phyloP scores from a whole-genome alignment of 83 land plant species.

The Isoetes engelmannii region DNA sequence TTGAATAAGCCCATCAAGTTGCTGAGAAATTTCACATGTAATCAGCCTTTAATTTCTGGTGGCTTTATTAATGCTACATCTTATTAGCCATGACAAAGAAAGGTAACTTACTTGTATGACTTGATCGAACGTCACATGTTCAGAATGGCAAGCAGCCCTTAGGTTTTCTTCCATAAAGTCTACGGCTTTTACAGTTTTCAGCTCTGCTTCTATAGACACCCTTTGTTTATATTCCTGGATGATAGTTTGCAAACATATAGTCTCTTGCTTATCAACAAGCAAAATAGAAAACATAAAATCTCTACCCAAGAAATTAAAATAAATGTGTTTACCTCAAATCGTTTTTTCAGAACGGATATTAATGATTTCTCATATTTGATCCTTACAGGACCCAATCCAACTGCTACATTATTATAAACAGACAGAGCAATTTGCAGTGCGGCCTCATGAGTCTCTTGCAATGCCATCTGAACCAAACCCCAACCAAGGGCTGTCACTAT shows the following conservation, averaged over 20 bases:
- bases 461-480: conserved; percentile 35
- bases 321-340: conserved; percentile 61
- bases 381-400: conserved; percentile 59
- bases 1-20: conserved; percentile 48
- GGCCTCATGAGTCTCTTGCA: conserved; percentile 76
- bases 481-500: too few relatives aligned
- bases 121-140: conserved; percentile 58
- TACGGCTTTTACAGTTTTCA: conserved; percentile 52
- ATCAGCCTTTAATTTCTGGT: too few relatives aligned
- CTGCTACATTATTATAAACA: conserved; percentile 53
- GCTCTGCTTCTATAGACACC: conserved; percentile 65
- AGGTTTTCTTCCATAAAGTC: conserved; percentile 67
- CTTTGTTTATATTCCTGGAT: conserved; percentile 63
- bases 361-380: conserved; percentile 71
- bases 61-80: too few relatives aligned
- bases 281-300: too few relatives aligned
- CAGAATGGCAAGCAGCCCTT: conserved; percentile 61
- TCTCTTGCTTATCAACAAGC: too few relatives aligned
- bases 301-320: too few relatives aligned
- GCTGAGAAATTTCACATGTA: conserved; percentile 35
- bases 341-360: conserved; percentile 47
- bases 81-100: too few relatives aligned
- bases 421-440: conserved; percentile 61
- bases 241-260: too few relatives aligned
- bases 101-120: conserved; percentile 27